A percentile compares a stretch with the other conserved stretches of the same genome.
phyloP scores from a whole-genome alignment of 768 basidiomycete genomes.

The Agrocybe chaxingu region DNA sequence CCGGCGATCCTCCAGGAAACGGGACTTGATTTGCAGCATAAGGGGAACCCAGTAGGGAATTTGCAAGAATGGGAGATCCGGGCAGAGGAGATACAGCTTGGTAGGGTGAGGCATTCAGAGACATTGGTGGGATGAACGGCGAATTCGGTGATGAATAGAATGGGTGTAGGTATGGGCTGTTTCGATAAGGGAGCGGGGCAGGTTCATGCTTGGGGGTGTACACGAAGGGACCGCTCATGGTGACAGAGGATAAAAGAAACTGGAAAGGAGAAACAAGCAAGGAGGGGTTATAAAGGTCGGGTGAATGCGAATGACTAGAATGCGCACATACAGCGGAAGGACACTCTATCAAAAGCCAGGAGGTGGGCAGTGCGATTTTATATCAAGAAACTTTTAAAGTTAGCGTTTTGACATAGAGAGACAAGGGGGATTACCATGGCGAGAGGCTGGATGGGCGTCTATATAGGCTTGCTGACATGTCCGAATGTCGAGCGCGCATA shows the following conservation, averaged over 20 bases:
- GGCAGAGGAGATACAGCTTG: constrained; percentile 14
- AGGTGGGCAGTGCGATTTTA: neutral
- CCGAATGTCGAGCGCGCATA: neutral
- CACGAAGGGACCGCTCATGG: constrained; percentile 34
- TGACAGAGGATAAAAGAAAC: neutral
- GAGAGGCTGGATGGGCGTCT: neutral
- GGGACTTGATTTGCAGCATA: constrained; percentile 15
- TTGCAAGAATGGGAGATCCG: constrained; percentile 14
- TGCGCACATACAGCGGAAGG: neutral
- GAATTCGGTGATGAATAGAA: constrained; percentile 28
- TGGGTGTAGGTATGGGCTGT: constrained; percentile 25
- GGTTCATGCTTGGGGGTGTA: constrained; percentile 31
- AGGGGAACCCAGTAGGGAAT: constrained; percentile 13
- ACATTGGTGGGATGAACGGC: constrained; percentile 40
- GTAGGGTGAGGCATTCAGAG: constrained; percentile 34
- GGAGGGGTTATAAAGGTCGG: neutral
- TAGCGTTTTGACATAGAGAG: neutral
- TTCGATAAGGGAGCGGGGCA: constrained; percentile 25
- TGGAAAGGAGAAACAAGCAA: neutral
- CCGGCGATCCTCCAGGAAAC: constrained; percentile 23
- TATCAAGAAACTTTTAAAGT: too few relatives aligned
- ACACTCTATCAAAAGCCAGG: neutral
- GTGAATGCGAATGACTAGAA: too few relatives aligned
- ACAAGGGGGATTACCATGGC: neutral
- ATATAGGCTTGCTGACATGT: constrained; percentile 3